Evolutionary conservation across 257 asterid genomes (phyloP).

Genomic region (Anisodus acutangulus): DNA sequence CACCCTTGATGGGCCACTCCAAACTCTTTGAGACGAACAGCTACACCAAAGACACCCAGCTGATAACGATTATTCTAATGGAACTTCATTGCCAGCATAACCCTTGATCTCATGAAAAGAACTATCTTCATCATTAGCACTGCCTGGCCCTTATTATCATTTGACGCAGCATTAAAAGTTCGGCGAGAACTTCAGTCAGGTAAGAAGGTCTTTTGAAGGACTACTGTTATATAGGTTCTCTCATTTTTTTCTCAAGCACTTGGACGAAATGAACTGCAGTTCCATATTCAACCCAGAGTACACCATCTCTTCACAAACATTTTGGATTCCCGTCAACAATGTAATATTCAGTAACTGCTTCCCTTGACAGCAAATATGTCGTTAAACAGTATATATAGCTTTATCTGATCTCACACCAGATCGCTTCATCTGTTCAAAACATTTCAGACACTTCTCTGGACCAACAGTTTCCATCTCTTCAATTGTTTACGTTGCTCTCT

Average conservation of each 20-base stretch:
- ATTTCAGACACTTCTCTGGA: constrained; percentile 77
- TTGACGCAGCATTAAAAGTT: constrained; percentile 53
- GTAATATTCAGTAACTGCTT: constrained; percentile 77
- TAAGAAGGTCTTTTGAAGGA: constrained; percentile 89
- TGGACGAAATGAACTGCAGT: constrained; percentile 95
- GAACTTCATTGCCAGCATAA: constrained; percentile 36
- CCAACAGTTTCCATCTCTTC: constrained; percentile 79
- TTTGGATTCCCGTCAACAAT: constrained; percentile 56
- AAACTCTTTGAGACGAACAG: not conserved
- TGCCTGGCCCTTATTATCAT: constrained; percentile 37
- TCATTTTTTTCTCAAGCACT: constrained; percentile 79
- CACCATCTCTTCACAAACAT: constrained; percentile 73
- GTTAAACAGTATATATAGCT: constrained; percentile 87
- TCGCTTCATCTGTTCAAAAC: constrained; percentile 82
- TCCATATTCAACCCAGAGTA: constrained; percentile 79
- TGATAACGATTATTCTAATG: no score
- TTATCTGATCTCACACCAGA: constrained; percentile 75
- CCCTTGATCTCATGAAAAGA: constrained; percentile 28
- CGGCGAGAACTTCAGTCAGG: constrained; percentile 90
- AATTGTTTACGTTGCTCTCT: constrained; percentile 75
- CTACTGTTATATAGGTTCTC: constrained; percentile 74
- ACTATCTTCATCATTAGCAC: constrained; percentile 30
- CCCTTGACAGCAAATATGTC: constrained; percentile 84
- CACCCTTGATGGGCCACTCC: not conserved
- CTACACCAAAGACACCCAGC: not conserved